A percentile compares a stretch with the other conserved stretches of the same genome.
Conservation (phyloP, 78 protist genomes). For the Capsaspora owczarzaki region DNA sequence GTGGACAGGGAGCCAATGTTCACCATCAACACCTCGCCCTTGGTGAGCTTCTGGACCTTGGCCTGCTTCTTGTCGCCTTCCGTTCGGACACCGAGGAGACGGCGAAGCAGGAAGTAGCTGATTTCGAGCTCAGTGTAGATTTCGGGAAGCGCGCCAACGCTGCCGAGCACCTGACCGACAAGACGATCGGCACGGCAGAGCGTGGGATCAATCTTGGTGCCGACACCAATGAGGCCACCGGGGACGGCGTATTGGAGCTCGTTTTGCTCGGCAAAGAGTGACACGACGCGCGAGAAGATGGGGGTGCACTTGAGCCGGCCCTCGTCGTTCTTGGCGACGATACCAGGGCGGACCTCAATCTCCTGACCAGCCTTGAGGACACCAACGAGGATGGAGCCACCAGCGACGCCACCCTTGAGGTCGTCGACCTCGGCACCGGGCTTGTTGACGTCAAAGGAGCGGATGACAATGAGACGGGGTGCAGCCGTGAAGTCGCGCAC, state of each 20-base stretch:
- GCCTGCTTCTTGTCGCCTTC: slow-evolving; percentile 69
- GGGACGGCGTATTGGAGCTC: slow-evolving; percentile 97
- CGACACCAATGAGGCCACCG: slow-evolving; percentile 99
- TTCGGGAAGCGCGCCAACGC: slow-evolving; percentile 82
- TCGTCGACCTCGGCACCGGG: slow-evolving; percentile 92
- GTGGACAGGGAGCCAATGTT: slow-evolving; percentile 98
- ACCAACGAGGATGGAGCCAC: slow-evolving; percentile 97
- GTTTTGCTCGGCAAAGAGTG: slow-evolving; percentile 92
- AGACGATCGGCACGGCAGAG: slow-evolving; percentile 94
- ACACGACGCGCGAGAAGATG: slow-evolving; percentile 70
- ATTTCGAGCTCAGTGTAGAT: slow-evolving; percentile 81
- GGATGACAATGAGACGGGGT: slow-evolving; percentile 96
- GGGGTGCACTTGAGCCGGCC: slow-evolving; percentile 81
- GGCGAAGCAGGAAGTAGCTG: slow-evolving; percentile 80
- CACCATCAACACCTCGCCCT: slow-evolving; percentile 87
- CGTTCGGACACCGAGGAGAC: slow-evolving; percentile 95
- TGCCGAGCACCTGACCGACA: slow-evolving; percentile 96
- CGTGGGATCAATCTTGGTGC: slow-evolving; percentile 98
- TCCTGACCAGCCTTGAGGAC: slow-evolving; percentile 76
- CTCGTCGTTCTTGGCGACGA: slow-evolving; percentile 67
- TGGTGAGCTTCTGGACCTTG: slow-evolving; percentile 65
- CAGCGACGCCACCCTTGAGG: slow-evolving; percentile 99
- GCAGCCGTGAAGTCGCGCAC: slow-evolving; percentile 81
- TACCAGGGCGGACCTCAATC: slow-evolving; percentile 98
- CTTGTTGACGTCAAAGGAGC: slow-evolving; percentile 99